phyloP scores from a whole-genome alignment of 106 monocot genomes.

The Dendrobium chrysotoxum region DNA sequence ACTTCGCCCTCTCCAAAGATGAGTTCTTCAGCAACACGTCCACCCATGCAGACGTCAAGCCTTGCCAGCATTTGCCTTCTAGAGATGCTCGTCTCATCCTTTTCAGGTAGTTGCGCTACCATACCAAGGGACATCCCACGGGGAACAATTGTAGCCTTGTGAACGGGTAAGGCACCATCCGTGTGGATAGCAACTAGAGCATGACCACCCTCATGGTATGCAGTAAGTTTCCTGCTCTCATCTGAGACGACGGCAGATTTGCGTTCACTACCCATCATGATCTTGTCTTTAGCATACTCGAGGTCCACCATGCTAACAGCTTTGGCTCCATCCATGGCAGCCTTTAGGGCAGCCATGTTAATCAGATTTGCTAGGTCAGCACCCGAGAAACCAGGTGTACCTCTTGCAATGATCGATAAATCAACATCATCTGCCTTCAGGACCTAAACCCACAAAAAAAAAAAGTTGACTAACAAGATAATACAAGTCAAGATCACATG shows the following conservation, averaged over 20 bases:
- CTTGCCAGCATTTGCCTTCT: conserved; percentile 92
- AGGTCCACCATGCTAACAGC: conserved; percentile 85
- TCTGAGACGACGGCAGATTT: conserved; percentile 95
- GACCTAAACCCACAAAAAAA: conserved; percentile 30
- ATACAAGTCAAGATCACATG: too few relatives aligned
- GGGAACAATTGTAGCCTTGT: conserved; percentile 94
- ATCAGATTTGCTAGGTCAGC: conserved; percentile 97
- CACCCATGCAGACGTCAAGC: conserved; percentile 98
- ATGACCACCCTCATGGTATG: conserved; percentile 98
- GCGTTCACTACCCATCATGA: conserved; percentile 98
- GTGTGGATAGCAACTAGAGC: conserved; percentile 96
- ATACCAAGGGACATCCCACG: conserved; percentile 93
- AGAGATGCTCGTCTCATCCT: conserved; percentile 87
- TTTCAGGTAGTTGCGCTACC: conserved; percentile 89
- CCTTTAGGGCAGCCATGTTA: conserved; percentile 92
- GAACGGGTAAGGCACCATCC: conserved; percentile 73
- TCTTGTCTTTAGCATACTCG: conserved; percentile 94
- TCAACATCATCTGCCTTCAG: conserved; percentile 89
- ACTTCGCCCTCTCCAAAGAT: conserved; percentile 94
- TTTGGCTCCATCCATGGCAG: conserved; percentile 98
- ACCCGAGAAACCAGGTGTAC: conserved; percentile 95
- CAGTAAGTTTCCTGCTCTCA: conserved; percentile 75
- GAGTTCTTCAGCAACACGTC: conserved; percentile 89
- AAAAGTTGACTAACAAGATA: too few relatives aligned
- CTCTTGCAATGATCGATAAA: conserved; percentile 84